Percentiles rank a stretch among this genome's conserved stretches.
These are phyloP conservation scores for Rutstroemia sydowiana DNA, from an alignment of 2,329 filamentous ascomycete species.

Conservation along the genomic window DNA sequence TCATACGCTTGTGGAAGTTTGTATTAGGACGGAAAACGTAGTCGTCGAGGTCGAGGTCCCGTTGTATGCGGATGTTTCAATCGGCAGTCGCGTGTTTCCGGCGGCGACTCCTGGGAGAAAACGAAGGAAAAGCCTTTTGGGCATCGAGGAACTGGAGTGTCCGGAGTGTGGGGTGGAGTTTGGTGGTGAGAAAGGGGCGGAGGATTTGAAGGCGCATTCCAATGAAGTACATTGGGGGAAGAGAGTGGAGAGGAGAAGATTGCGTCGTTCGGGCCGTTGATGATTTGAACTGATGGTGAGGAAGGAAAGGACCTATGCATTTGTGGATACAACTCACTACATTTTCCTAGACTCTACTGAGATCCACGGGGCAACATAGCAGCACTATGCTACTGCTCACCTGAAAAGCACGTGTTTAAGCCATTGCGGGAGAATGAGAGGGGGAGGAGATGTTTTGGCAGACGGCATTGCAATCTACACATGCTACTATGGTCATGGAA, in stretches of 20 bases:
- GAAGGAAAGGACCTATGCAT: too few relatives aligned
- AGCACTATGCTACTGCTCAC: too few relatives aligned
- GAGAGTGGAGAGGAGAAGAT: constrained; percentile 2
- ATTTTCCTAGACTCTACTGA: too few relatives aligned
- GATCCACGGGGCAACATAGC: too few relatives aligned
- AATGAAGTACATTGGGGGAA: constrained; percentile 8
- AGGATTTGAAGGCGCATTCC: constrained; percentile 3
- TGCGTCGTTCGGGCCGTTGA: background rate
- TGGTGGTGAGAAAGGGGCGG: background rate
- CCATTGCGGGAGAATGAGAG: too few relatives aligned
- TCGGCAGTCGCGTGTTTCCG: background rate
- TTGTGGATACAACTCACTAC: too few relatives aligned
- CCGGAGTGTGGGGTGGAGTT: constrained; percentile 7
- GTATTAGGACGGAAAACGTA: background rate
- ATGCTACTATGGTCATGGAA: too few relatives aligned
- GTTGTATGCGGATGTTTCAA: background rate
- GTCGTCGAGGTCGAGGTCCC: constrained; percentile 4
- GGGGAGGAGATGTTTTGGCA: too few relatives aligned
- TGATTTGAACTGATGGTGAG: too few relatives aligned
- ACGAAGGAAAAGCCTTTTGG: too few relatives aligned
- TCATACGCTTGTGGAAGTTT: background rate
- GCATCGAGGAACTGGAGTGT: constrained; percentile 5
- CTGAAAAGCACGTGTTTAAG: too few relatives aligned
- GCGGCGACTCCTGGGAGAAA: background rate
- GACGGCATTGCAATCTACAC: too few relatives aligned